Evolutionary conservation across 495 filamentous ascomycete species (phyloP).

Genomic region (Penicillium herquei): DNA sequence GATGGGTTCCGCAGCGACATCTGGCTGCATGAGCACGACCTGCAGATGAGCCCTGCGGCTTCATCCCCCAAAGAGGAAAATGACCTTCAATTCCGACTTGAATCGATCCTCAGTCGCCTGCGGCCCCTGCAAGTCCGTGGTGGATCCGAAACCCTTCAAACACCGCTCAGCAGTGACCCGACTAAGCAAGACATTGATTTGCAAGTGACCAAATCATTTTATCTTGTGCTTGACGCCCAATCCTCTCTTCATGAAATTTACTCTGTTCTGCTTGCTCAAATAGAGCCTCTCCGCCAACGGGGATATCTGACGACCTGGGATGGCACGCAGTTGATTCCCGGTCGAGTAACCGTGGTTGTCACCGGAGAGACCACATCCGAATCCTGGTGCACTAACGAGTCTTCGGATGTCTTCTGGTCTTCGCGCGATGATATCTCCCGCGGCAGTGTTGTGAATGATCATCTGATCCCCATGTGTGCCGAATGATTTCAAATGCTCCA

Average conservation of each 20-base stretch:
- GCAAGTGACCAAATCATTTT: constrained; percentile 3
- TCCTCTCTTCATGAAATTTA: constrained; percentile 11
- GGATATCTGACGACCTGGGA: constrained; percentile 60
- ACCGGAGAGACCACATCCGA: constrained; percentile 64
- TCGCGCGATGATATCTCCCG: constrained; percentile 36
- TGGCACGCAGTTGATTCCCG: constrained; percentile 36
- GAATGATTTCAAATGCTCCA: constrained; percentile 7
- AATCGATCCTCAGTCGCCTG: constrained; percentile 10
- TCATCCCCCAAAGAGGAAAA: constrained; percentile 6
- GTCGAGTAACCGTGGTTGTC: constrained; percentile 70
- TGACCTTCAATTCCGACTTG: constrained; percentile 14
- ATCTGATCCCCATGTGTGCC: constrained; percentile 15
- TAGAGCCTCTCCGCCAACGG: constrained; percentile 55
- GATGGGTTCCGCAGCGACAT: constrained; percentile 49
- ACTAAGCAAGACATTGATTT: neutral
- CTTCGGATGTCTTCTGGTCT: constrained; percentile 67
- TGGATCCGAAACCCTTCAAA: neutral
- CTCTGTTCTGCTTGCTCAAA: constrained; percentile 32
- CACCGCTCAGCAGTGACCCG: too few species aligned
- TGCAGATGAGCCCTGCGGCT: constrained; percentile 50
- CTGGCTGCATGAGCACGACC: constrained; percentile 55
- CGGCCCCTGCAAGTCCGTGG: constrained; percentile 1
- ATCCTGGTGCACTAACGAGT: constrained; percentile 24
- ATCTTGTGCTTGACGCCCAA: constrained; percentile 16
- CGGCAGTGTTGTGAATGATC: constrained; percentile 5